Evolutionary conservation across 2,329 filamentous ascomycete species (phyloP).

Genomic region (Pyrenochaeta sp.): DNA sequence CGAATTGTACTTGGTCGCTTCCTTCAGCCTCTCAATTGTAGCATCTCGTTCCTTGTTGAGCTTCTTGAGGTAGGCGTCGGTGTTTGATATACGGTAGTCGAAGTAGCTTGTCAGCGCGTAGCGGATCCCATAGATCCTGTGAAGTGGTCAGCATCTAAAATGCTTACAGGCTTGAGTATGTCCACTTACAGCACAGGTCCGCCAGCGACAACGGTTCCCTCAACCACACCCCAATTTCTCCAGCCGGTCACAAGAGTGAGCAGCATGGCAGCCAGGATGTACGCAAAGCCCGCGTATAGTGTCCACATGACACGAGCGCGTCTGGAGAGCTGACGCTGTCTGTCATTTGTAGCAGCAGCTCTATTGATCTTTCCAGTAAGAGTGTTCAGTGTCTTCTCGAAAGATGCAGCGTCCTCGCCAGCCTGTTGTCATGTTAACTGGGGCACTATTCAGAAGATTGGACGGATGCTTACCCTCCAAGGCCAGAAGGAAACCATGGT

Average conservation of each 20-base stretch:
- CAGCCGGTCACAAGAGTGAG: conserved; percentile 85
- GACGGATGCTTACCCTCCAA: conserved; percentile 50
- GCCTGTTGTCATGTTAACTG: conserved; percentile 60
- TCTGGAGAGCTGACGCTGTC: conserved; percentile 74
- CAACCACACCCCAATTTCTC: conserved; percentile 75
- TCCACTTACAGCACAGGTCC: conserved; percentile 76
- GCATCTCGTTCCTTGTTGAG: conserved; percentile 80
- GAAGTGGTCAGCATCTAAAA: conserved; percentile 23
- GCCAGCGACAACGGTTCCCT: conserved; percentile 80
- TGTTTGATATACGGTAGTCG: conserved; percentile 78
- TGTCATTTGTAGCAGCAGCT: conserved; percentile 77
- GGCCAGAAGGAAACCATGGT: conserved; percentile 86
- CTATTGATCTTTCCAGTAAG: conserved; percentile 84
- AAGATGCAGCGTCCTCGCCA: conserved; percentile 84
- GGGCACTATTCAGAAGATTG: not conserved
- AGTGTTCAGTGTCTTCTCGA: conserved; percentile 87
- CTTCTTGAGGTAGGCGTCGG: conserved; percentile 74
- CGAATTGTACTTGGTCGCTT: conserved; percentile 94
- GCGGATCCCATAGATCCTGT: conserved; percentile 81
- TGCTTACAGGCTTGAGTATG: not conserved
- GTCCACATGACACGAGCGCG: conserved; percentile 87
- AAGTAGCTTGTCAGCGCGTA: conserved; percentile 74
- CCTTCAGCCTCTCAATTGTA: conserved; percentile 94
- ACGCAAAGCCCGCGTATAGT: conserved; percentile 88
- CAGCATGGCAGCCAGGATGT: conserved; percentile 85